Evolutionary conservation across 192 early-diverging fungal species (phyloP).

Genomic region (Thoreauomyces humboldtii): DNA sequence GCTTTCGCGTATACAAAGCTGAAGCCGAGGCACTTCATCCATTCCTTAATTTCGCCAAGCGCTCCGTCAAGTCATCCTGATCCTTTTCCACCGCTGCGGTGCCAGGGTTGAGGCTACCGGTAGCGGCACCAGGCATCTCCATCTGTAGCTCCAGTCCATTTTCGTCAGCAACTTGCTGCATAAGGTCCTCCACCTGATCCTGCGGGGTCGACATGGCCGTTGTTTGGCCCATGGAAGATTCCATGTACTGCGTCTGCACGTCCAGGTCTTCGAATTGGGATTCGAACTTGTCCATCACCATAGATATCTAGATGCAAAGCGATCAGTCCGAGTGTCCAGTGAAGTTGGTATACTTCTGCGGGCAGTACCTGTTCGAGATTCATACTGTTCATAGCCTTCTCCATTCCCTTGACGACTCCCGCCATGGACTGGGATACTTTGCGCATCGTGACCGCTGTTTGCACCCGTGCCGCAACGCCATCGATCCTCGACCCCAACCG

Average conservation of each 20-base stretch:
- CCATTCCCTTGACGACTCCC: slow-evolving; percentile 88
- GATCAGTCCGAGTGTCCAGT: too few relatives aligned
- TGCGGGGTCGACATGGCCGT: slow-evolving; percentile 85
- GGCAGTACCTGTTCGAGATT: slow-evolving; percentile 83
- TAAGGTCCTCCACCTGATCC: slow-evolving; percentile 87
- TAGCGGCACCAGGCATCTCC: slow-evolving; percentile 54
- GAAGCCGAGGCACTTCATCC: too few relatives aligned
- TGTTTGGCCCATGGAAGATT: slow-evolving; percentile 83
- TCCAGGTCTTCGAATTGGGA: slow-evolving; percentile 95
- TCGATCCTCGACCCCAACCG: slow-evolving; percentile 88
- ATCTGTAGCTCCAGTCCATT: slow-evolving; percentile 87
- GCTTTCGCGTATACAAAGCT: too few relatives aligned
- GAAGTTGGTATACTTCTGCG: too few relatives aligned
- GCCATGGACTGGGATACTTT: slow-evolving; percentile 81
- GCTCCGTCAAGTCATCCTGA: slow-evolving; percentile 58
- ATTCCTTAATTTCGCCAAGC: slow-evolving; percentile 64
- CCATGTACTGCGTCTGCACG: slow-evolving; percentile 97
- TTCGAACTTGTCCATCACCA: slow-evolving; percentile 99
- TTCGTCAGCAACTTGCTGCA: slow-evolving; percentile 97
- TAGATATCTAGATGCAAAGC: slow-evolving; percentile 68
- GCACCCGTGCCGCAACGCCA: slow-evolving; percentile 84
- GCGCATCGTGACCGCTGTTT: slow-evolving; percentile 93
- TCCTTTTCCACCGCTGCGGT: slow-evolving; percentile 50
- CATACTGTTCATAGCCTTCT: slow-evolving; percentile 91
- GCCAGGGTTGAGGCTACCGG: slow-evolving; percentile 13